phyloP scores from a whole-genome alignment of 257 asterid species.

The Oldenlandia corymbosa region DNA sequence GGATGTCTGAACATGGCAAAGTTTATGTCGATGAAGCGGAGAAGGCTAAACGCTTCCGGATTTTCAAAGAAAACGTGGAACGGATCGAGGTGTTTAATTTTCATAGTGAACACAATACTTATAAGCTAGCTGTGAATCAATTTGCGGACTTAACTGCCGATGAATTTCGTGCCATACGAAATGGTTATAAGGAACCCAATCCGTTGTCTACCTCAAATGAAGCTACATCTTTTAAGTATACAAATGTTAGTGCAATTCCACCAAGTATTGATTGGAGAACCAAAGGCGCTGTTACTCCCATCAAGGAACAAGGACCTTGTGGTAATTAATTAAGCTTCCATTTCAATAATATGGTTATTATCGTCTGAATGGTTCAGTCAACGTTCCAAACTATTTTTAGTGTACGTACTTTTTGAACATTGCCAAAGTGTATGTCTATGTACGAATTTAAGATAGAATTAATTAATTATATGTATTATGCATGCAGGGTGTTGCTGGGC shows the following conservation, averaged over 20 bases:
- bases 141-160: conserved; percentile 22
- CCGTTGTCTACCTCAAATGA: too few species aligned
- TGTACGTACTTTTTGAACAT: too few species aligned
- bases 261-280: not conserved
- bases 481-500: not conserved
- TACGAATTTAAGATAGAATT: too few species aligned
- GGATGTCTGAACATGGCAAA: conserved; percentile 33
- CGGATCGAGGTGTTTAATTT: conserved; percentile 33
- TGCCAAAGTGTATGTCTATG: too few species aligned
- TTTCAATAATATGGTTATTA: too few species aligned
- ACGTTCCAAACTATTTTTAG: too few species aligned
- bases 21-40: conserved; percentile 20
- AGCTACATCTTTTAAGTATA: too few species aligned
- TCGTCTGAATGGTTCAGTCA: too few species aligned
- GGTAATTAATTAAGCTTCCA: not conserved
- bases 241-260: not conserved
- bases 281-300: not conserved
- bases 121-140: conserved; percentile 23
- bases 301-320: not conserved
- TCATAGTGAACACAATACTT: conserved; percentile 15
- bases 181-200: conserved; percentile 24
- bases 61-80: conserved; percentile 32
- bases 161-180: conserved; percentile 28
- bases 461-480: too few species aligned
- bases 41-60: conserved; percentile 25